These are phyloP conservation scores for Lachnum nothofagi DNA, from an alignment of 2,329 filamentous ascomycete species.

Conservation along the genomic window DNA sequence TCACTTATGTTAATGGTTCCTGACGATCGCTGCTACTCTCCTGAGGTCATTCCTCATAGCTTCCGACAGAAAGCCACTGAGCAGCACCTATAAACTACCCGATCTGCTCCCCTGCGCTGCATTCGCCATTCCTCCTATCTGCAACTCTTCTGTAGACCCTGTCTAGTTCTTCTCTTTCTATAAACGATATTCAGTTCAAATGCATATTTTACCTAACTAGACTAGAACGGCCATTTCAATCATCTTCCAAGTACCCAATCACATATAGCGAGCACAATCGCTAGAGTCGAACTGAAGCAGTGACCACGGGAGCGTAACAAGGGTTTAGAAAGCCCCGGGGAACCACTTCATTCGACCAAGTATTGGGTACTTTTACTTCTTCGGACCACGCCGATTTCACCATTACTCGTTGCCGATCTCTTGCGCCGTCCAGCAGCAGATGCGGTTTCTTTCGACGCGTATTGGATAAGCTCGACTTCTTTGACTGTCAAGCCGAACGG, in stretches of 20 bases:
- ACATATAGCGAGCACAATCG: background rate
- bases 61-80: slow-evolving; percentile 7
- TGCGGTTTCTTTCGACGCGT: background rate
- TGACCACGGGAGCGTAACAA: slow-evolving; percentile 9
- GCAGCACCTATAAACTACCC: slow-evolving; percentile 6
- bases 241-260: slow-evolving; percentile 15
- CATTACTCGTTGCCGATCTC: background rate
- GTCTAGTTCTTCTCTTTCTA: slow-evolving; percentile 3
- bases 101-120: background rate
- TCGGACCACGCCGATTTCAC: slow-evolving; percentile 1
- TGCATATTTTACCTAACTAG: background rate
- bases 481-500: background rate
- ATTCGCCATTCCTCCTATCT: slow-evolving; percentile 1
- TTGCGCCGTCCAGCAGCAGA: background rate
- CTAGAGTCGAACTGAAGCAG: slow-evolving; percentile 16
- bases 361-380: background rate
- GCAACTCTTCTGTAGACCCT: slow-evolving; percentile 2
- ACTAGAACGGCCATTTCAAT: background rate
- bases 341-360: background rate
- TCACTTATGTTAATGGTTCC: slow-evolving; percentile 9
- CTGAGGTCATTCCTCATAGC: slow-evolving; percentile 4
- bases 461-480: slow-evolving; percentile 2
- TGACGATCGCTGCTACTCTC: slow-evolving; percentile 18
- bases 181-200: background rate
- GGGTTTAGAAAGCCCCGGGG: slow-evolving; percentile 10